A percentile compares a stretch with the other conserved stretches of the same genome.
Conservation (phyloP, 495 filamentous ascomycete genomes). For the Niebla homalea region DNA sequence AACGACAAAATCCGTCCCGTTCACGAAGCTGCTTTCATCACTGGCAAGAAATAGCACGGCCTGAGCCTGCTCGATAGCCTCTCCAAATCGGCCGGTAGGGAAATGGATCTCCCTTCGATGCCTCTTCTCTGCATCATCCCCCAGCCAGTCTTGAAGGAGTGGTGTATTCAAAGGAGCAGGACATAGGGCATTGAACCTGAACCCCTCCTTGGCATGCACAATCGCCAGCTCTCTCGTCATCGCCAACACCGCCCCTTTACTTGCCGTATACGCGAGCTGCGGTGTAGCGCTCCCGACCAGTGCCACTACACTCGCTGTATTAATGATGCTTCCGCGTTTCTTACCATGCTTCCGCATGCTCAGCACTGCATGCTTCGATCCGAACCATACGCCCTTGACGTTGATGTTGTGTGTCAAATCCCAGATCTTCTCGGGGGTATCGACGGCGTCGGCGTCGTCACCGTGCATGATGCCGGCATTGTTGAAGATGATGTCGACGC, state of each 20-base stretch:
- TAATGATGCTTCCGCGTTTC: conserved; percentile 70
- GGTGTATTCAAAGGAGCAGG: conserved; percentile 82
- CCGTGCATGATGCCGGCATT: conserved; percentile 98
- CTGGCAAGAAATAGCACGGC: conserved; percentile 89
- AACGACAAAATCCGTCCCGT: conserved; percentile 87
- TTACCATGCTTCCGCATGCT: conserved; percentile 71
- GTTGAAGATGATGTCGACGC: conserved; percentile 95
- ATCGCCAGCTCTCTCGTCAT: conserved; percentile 72
- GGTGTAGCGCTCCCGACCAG: conserved; percentile 88
- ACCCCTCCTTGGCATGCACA: conserved; percentile 71
- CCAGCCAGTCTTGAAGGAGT: conserved; percentile 91
- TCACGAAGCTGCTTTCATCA: conserved; percentile 90
- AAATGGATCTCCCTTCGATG: conserved; percentile 85
- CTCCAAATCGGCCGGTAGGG: conserved; percentile 86
- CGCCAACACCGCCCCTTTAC: conserved; percentile 85
- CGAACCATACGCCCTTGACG: conserved; percentile 97
- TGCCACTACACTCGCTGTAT: conserved; percentile 87
- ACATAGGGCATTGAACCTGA: conserved; percentile 83
- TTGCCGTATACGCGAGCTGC: conserved; percentile 89
- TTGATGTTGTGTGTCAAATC: conserved; percentile 90
- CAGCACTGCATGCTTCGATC: conserved; percentile 82
- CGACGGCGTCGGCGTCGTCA: conserved; percentile 71
- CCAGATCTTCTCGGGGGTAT: conserved; percentile 85
- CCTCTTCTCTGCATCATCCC: conserved; percentile 76
- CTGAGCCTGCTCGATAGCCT: conserved; percentile 89